Percentiles rank a stretch among this genome's conserved stretches.
phyloP scores from a whole-genome alignment of 345 rosid genomes.

The Orychophragmus violaceus region DNA sequence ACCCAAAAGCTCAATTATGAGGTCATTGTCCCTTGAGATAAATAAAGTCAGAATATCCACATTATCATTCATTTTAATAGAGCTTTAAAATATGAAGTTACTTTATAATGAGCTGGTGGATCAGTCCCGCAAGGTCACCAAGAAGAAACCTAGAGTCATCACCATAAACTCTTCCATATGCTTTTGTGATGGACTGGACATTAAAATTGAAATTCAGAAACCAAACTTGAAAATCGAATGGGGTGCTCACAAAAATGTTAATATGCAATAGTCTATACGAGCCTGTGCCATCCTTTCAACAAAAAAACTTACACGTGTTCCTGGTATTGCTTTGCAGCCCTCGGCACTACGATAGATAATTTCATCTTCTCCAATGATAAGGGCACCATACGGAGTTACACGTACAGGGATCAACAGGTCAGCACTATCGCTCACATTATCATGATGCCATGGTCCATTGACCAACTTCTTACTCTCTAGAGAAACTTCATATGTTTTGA shows the following conservation, averaged over 20 bases:
- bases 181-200: slow-evolving; percentile 71
- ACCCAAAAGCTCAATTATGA: slow-evolving; percentile 81
- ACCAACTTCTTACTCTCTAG: slow-evolving; percentile 47
- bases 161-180: slow-evolving; percentile 90
- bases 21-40: slow-evolving; percentile 67
- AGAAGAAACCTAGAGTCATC: slow-evolving; percentile 94
- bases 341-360: slow-evolving; percentile 82
- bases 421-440: slow-evolving; percentile 83
- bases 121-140: slow-evolving; percentile 83
- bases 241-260: not conserved
- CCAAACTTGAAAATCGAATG: no score
- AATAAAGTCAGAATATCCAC: not conserved
- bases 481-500: slow-evolving; percentile 83
- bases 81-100: slow-evolving; percentile 34
- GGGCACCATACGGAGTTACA: slow-evolving; percentile 80
- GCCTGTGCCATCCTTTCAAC: not conserved
- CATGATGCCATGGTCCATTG: slow-evolving; percentile 94
- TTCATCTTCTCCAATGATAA: slow-evolving; percentile 89
- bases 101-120: slow-evolving; percentile 87
- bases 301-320: slow-evolving; percentile 64
- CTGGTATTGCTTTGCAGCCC: slow-evolving; percentile 76
- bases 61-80: not conserved
- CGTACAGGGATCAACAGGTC: slow-evolving; percentile 83
- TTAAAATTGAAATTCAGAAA: slow-evolving; percentile 5
- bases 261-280: not conserved